Evolutionary conservation across 2,329 filamentous ascomycete genomes (phyloP).

Genomic region (Exophiala calicioides): DNA sequence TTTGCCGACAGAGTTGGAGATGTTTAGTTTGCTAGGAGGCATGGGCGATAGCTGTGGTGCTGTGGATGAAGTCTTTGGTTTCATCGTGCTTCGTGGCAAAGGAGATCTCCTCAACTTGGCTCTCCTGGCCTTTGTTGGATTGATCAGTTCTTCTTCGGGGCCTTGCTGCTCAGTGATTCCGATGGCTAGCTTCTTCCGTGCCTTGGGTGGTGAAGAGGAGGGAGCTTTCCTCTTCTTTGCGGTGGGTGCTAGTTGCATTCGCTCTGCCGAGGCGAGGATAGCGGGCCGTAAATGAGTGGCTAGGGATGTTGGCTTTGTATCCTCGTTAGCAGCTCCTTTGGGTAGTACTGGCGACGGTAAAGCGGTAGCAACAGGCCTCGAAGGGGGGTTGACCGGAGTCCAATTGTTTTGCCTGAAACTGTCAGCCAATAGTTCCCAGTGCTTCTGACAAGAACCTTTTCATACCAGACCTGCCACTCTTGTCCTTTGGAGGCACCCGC

Average conservation of each 20-base stretch:
- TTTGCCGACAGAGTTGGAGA: neutral
- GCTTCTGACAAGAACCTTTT: neutral
- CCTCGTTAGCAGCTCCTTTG: neutral
- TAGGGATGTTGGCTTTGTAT: neutral
- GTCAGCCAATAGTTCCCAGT: neutral
- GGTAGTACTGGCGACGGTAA: neutral
- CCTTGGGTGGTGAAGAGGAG: neutral
- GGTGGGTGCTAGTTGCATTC: conserved; percentile 1
- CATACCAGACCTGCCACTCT: conserved; percentile 1
- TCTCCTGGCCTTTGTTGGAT: no score
- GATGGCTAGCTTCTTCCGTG: conserved; percentile 9
- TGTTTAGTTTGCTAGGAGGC: neutral
- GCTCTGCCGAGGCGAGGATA: conserved; percentile 9
- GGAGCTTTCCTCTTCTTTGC: conserved; percentile 6
- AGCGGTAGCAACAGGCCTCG: neutral
- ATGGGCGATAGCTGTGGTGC: neutral
- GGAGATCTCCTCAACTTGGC: neutral
- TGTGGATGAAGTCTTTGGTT: neutral
- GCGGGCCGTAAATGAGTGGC: conserved; percentile 5
- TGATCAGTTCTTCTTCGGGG: no score
- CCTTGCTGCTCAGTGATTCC: no score
- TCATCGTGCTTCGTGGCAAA: neutral
- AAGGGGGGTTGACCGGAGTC: conserved; percentile 10
- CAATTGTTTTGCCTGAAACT: conserved; percentile 10
- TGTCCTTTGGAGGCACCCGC: neutral